phyloP scores from a whole-genome alignment of 176 grass and related monocot species.

The Urochloa ruziziensis region DNA sequence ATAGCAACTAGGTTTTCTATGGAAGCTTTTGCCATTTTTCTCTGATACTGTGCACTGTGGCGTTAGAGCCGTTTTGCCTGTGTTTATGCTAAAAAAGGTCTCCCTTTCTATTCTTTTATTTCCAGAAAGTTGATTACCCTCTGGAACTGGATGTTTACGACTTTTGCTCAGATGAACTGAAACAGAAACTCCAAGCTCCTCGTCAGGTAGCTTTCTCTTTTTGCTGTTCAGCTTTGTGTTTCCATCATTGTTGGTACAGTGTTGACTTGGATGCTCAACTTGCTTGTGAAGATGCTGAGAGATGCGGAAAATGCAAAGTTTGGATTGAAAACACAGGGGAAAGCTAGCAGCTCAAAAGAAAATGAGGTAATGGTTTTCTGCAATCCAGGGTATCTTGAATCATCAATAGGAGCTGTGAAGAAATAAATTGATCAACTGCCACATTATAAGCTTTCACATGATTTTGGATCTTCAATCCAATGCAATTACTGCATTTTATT shows the following conservation, averaged over 20 bases:
- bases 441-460: background rate
- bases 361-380: slow-evolving; percentile 46
- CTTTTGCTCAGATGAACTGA: slow-evolving; percentile 97
- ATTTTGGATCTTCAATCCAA: slow-evolving; percentile 6
- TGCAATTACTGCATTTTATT: slow-evolving; percentile 19
- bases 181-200: slow-evolving; percentile 84
- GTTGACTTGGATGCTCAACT: slow-evolving; percentile 33
- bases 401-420: slow-evolving; percentile 4
- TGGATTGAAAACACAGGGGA: slow-evolving; percentile 68
- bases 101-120: slow-evolving; percentile 20
- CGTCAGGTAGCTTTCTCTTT: slow-evolving; percentile 63
- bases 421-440: slow-evolving; percentile 2
- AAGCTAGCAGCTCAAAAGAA: slow-evolving; percentile 62
- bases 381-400: background rate
- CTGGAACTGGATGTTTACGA: slow-evolving; percentile 99
- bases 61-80: background rate
- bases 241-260: background rate
- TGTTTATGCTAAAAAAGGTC: background rate
- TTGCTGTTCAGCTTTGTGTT: slow-evolving; percentile 15
- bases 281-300: slow-evolving; percentile 75
- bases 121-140: slow-evolving; percentile 97
- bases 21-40: slow-evolving; percentile 18
- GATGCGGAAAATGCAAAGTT: slow-evolving; percentile 88
- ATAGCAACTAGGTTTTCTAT: background rate
- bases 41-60: background rate